A percentile compares a stretch with the other conserved stretches of the same genome.
These are phyloP conservation scores for Aegilops speltoides DNA, from an alignment of 176 grass and related monocot species.

Conservation along the genomic window DNA sequence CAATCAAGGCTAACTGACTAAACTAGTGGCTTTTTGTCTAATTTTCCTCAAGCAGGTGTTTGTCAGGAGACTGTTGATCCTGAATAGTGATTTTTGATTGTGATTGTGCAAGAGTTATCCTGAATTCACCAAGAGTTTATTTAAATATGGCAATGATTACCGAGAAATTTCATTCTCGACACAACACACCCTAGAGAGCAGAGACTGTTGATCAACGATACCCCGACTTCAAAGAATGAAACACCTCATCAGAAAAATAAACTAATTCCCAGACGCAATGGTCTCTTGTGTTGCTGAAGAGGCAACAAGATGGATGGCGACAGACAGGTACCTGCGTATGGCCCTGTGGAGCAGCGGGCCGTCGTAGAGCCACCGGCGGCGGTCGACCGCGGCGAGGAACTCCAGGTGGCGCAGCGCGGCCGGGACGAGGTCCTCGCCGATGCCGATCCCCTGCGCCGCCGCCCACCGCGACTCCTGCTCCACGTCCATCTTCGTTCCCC, in stretches of 20 bases:
- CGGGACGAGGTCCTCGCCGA: constrained; percentile 60
- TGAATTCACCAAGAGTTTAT: not conserved
- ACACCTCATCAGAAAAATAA: not conserved
- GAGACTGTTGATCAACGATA: no score
- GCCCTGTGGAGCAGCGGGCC: constrained; percentile 61
- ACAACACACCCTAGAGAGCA: not conserved
- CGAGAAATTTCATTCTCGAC: not conserved
- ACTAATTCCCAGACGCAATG: not conserved
- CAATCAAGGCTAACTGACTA: not conserved
- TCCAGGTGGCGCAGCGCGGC: constrained; percentile 62
- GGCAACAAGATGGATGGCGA: not conserved
- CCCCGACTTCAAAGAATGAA: not conserved
- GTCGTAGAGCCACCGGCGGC: constrained; percentile 78
- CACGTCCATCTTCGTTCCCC: constrained; percentile 46
- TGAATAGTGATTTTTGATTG: no score
- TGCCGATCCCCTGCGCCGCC: constrained; percentile 59
- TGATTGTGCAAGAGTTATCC: no score
- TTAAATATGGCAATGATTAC: not conserved
- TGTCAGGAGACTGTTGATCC: not conserved
- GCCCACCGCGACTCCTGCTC: constrained; percentile 64
- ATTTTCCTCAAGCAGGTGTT: not conserved
- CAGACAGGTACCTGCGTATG: constrained; percentile 49
- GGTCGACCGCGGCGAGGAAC: constrained; percentile 79
- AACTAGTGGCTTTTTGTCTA: not conserved
- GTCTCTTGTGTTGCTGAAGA: not conserved